Conservation (phyloP, 805 yeast genomes). For the Starmerella floris region DNA sequence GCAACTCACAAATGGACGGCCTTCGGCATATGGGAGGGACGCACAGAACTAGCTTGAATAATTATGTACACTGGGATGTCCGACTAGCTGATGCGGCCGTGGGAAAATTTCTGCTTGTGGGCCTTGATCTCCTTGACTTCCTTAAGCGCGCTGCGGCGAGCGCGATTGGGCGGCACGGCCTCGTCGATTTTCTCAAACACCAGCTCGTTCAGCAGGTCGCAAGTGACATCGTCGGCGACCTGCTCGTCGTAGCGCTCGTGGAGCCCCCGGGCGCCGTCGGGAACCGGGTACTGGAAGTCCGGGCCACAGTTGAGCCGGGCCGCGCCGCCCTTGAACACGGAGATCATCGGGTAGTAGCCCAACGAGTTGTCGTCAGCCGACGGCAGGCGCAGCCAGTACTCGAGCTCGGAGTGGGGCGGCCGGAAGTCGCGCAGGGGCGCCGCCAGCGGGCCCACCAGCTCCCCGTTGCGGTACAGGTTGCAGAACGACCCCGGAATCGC, state of each 20-base stretch:
- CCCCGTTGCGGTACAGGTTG: slow-evolving; percentile 67
- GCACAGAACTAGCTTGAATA: no score
- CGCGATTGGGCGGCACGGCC: neutral
- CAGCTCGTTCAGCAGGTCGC: slow-evolving; percentile 71
- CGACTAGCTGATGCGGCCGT: no score
- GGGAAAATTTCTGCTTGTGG: neutral
- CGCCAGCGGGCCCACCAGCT: slow-evolving; percentile 46
- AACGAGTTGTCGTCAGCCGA: slow-evolving; percentile 61
- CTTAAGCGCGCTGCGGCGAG: neutral
- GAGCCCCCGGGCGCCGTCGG: slow-evolving; percentile 36
- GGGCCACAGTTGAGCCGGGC: slow-evolving; percentile 63
- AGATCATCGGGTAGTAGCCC: slow-evolving; percentile 86
- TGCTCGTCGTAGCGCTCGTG: slow-evolving; percentile 50
- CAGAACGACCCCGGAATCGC: slow-evolving; percentile 40
- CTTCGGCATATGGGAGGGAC: no score
- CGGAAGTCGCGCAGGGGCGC: slow-evolving; percentile 57
- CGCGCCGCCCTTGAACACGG: slow-evolving; percentile 66
- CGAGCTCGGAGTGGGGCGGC: slow-evolving; percentile 55
- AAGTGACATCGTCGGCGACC: slow-evolving; percentile 66
- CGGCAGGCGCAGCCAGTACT: slow-evolving; percentile 16
- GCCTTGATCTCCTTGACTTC: neutral
- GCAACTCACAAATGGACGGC: no score
- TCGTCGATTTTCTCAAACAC: slow-evolving; percentile 16
- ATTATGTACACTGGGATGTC: no score
- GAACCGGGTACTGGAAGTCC: slow-evolving; percentile 29